Evolutionary conservation across 106 monocot species (phyloP).

Genomic region (Amphibolis antarctica): DNA sequence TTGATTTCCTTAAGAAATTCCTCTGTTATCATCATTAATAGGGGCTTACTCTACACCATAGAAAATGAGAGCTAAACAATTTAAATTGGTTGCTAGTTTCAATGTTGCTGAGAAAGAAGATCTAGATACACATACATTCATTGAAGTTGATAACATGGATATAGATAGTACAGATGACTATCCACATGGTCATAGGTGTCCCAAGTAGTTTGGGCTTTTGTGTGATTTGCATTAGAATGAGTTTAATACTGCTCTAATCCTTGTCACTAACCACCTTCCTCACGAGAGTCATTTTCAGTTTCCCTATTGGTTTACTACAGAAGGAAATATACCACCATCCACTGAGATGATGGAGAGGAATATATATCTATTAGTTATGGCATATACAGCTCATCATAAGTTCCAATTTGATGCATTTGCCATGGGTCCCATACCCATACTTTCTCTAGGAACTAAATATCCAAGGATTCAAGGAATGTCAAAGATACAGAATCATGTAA

Average conservation of each 20-base stretch:
- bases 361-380: constrained; percentile 32
- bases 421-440: not conserved
- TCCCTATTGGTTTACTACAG: constrained; percentile 11
- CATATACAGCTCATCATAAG: constrained; percentile 17
- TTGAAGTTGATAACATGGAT: constrained; percentile 12
- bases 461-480: constrained; percentile 5
- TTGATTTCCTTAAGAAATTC: too few relatives aligned
- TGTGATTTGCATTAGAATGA: constrained; percentile 31
- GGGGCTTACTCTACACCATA: too few relatives aligned
- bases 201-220: constrained; percentile 10
- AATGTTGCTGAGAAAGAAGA: constrained; percentile 21
- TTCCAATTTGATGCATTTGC: constrained; percentile 9
- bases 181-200: constrained; percentile 10
- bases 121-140: constrained; percentile 21
- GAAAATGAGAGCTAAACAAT: constrained; percentile 83
- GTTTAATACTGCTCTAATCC: constrained; percentile 23
- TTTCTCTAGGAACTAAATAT: constrained; percentile 7
- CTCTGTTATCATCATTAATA: too few relatives aligned
- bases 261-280: constrained; percentile 4
- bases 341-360: constrained; percentile 53
- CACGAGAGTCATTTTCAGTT: constrained; percentile 8
- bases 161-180: constrained; percentile 16
- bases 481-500: constrained; percentile 15
- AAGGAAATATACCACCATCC: constrained; percentile 6
- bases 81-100: constrained; percentile 60